These are phyloP conservation scores for Exophiala mesophila DNA, from an alignment of 2,329 filamentous ascomycete genomes.

Conservation along the genomic window DNA sequence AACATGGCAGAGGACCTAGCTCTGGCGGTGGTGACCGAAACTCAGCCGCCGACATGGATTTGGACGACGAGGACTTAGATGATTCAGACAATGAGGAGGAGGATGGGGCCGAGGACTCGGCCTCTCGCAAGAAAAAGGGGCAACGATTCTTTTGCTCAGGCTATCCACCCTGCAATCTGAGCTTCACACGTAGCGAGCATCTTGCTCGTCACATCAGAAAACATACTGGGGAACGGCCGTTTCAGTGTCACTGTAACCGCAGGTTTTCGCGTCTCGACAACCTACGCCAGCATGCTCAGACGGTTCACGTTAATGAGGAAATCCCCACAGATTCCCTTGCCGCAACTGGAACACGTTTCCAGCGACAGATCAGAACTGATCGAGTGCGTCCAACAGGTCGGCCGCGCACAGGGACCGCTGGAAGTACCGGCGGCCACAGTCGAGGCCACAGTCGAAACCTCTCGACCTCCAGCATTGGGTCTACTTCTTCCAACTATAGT, in stretches of 20 bases:
- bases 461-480: slow-evolving; percentile 81
- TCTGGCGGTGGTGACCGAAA: slow-evolving; percentile 6
- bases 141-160: slow-evolving; percentile 95
- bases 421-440: slow-evolving; percentile 64
- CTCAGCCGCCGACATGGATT: slow-evolving; percentile 23
- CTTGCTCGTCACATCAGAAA: slow-evolving; percentile 92
- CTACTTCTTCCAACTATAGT: slow-evolving; percentile 65
- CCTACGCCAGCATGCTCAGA: slow-evolving; percentile 91
- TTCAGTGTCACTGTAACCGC: slow-evolving; percentile 90
- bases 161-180: slow-evolving; percentile 87
- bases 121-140: slow-evolving; percentile 91
- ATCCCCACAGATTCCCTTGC: slow-evolving; percentile 92
- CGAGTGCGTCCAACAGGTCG: slow-evolving; percentile 70
- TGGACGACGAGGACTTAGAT: slow-evolving; percentile 57
- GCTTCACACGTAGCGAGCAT: slow-evolving; percentile 94
- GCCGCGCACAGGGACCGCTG: slow-evolving; percentile 70
- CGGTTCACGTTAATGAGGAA: slow-evolving; percentile 94
- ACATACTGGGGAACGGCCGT: slow-evolving; percentile 94
- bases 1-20: slow-evolving; percentile 3
- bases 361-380: slow-evolving; percentile 85
- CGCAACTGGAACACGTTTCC: slow-evolving; percentile 85
- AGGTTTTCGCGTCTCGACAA: slow-evolving; percentile 94
- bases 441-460: slow-evolving; percentile 80
- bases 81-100: slow-evolving; percentile 62
- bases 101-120: slow-evolving; percentile 58